Base-by-base conservation (phyloP, 2,329 filamentous ascomycete species). In the Lanzia echinophila region DNA sequence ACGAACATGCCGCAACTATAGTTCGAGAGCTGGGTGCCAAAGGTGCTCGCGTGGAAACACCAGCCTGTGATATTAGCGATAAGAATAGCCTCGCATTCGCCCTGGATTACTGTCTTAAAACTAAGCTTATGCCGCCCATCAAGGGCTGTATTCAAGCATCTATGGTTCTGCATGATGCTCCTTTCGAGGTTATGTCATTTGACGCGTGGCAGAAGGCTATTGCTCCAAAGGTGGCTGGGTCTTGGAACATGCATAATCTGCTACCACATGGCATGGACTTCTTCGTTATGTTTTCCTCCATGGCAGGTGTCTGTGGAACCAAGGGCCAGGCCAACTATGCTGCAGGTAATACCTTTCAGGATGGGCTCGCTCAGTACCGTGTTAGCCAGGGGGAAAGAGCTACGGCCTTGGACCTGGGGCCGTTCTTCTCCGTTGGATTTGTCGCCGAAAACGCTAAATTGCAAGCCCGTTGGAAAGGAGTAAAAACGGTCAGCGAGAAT, bases 51-150 rank as follows among this genome's bases (percentile, higher is more conserved):
- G 68, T 78, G 24, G 61, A 72, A 11, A 71, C 78, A 11, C 69
- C 70, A 33, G 59, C 65, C 3, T 81, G 78, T 63, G 74, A 82
- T 52, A 74, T 80, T 2, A 69, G 72, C 2, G 66, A 72, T 19
- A 58, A 65, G 2, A 62, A 71, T 1, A 55, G 34, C 7, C 50
- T 60, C 2, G 31, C 31, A 19, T 45, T 5, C 1, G 45, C 33
- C 12, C 15, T 59, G 15, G n/a, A 17, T 6, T 5, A 13, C 34
- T 38, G 34, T 13, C 19, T 52, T 19, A 44, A 28, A 32, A 15
- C 24, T 20, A 45, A 47, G 19, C 22, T n/a, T 1, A 47, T 60
- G 46, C 58, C 58, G 20, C 55, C 47, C 10, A 67, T 78, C 28
- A 68, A 69, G 24, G 75, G 75, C 42, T 66, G 74, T 20, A 66